Percentiles rank a stretch among this genome's conserved stretches.
These are phyloP conservation scores for Jatropha curcas DNA, from an alignment of 345 rosid genomes.

Conservation along the genomic window DNA sequence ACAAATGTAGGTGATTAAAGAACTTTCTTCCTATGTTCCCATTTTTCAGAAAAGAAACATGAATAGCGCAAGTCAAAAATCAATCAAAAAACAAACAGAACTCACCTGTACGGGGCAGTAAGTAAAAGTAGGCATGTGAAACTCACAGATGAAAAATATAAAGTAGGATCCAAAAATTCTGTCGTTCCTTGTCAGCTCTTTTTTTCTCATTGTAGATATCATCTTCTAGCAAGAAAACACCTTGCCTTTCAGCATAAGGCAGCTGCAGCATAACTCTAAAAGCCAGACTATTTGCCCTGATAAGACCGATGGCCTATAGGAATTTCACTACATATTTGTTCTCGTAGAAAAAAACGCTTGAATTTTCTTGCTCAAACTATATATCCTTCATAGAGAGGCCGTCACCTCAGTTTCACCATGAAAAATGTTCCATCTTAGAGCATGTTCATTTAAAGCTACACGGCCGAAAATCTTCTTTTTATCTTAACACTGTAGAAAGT, in stretches of 20 bases:
- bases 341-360: background rate
- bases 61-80: background rate
- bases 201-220: background rate
- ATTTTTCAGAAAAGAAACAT: background rate
- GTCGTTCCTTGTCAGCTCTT: conserved; percentile 1
- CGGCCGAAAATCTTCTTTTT: too few relatives aligned
- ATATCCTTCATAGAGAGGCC: background rate
- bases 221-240: conserved; percentile 6
- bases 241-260: background rate
- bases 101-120: background rate
- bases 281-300: background rate
- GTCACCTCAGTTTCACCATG: too few relatives aligned
- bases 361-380: conserved; percentile 4
- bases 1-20: too few relatives aligned
- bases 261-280: background rate
- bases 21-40: background rate
- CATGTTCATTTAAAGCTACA: too few relatives aligned
- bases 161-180: background rate
- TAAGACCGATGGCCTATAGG: background rate
- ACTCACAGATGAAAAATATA: conserved; percentile 4
- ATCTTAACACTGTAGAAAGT: too few relatives aligned
- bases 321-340: conserved; percentile 7
- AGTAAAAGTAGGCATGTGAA: background rate
- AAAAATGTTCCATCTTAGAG: too few relatives aligned
- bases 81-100: background rate